phyloP scores from a whole-genome alignment of 805 yeast genomes.

The Monosporozyma unispora region DNA sequence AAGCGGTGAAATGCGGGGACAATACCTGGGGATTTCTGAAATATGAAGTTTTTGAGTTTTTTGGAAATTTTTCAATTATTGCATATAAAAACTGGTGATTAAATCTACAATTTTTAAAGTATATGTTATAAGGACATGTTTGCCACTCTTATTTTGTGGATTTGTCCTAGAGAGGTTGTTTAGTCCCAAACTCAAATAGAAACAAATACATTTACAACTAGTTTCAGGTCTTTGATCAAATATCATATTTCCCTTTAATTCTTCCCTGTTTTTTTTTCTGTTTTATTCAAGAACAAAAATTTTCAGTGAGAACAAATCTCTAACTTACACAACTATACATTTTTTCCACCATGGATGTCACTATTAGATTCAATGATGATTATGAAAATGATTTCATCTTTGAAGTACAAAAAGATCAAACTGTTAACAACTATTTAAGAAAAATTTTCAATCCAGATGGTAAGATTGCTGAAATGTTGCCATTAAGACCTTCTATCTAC shows the following conservation, averaged over 20 bases:
- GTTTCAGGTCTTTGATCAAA: neutral
- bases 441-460: conserved; percentile 38
- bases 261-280: neutral
- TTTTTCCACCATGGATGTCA: conserved; percentile 29
- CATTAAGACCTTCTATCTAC: conserved; percentile 71
- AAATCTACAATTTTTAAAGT: neutral
- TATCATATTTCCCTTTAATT: neutral
- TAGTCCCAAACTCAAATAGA: no score
- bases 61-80: neutral
- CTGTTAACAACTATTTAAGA: conserved; percentile 47
- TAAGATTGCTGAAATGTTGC: conserved; percentile 44
- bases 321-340: neutral
- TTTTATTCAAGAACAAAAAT: neutral
- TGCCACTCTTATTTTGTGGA: neutral
- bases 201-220: neutral
- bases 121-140: neutral
- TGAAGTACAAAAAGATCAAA: conserved; percentile 47
- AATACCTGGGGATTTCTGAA: neutral
- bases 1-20: neutral
- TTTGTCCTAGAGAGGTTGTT: no score
- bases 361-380: conserved; percentile 76
- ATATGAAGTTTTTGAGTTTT: neutral
- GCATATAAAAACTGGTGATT: neutral
- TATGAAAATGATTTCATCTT: conserved; percentile 83
- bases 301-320: neutral